These are phyloP conservation scores for Groenewaldozyma sp. DNA, from an alignment of 1,139 yeast species.

Conservation along the genomic window DNA sequence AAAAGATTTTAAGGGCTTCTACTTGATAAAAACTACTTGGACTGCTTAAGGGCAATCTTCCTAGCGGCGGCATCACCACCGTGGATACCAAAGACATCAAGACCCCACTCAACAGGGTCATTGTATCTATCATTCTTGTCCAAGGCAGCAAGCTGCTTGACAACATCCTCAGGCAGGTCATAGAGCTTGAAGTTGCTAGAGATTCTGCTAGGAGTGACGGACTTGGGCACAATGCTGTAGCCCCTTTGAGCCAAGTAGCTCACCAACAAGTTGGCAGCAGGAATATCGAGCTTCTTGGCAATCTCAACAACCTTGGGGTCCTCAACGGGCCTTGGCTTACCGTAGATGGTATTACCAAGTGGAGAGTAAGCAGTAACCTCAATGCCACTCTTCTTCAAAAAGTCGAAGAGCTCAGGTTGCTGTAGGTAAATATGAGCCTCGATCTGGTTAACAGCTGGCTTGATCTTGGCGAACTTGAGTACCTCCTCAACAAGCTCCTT, in stretches of 20 bases:
- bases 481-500: constrained; percentile 66
- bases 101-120: constrained; percentile 23
- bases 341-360: constrained; percentile 33
- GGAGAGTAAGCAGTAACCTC: constrained; percentile 78
- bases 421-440: constrained; percentile 87
- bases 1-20: too few relatives aligned
- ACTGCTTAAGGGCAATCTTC: constrained; percentile 10
- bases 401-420: constrained; percentile 58
- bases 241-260: constrained; percentile 68
- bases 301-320: constrained; percentile 28
- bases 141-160: constrained; percentile 39
- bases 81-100: constrained; percentile 19
- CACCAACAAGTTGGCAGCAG: constrained; percentile 55
- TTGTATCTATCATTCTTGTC: constrained; percentile 25
- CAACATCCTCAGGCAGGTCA: constrained; percentile 44
- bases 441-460: constrained; percentile 74
- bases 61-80: constrained; percentile 16
- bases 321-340: constrained; percentile 18
- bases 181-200: constrained; percentile 45
- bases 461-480: constrained; percentile 57
- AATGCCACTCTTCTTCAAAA: constrained; percentile 49
- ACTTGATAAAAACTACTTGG: too few relatives aligned
- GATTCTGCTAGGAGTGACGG: constrained; percentile 52
- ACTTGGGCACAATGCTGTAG: constrained; percentile 62
- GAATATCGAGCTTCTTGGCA: constrained; percentile 45